Evolutionary conservation across 495 filamentous ascomycete species (phyloP).

Genomic region (Daldinia caldariorum): DNA sequence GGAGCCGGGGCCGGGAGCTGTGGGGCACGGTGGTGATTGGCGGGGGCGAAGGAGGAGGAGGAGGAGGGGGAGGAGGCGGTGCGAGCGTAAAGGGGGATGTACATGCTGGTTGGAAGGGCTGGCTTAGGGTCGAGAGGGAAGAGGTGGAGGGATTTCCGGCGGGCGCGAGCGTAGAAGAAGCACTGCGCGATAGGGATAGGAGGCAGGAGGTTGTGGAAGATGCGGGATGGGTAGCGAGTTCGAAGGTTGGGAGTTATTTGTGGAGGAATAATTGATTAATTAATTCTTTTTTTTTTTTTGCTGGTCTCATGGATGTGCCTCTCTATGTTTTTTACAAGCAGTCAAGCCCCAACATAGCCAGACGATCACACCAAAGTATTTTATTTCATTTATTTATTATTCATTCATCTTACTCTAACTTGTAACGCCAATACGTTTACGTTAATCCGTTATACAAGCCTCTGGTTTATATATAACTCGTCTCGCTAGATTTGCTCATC

Average conservation of each 20-base stretch:
- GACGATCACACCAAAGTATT: background rate
- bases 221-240: conserved; percentile 48
- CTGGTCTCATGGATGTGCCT: background rate
- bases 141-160: conserved; percentile 60
- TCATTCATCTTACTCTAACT: background rate
- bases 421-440: background rate
- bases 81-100: conserved; percentile 41
- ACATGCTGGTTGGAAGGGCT: conserved; percentile 59
- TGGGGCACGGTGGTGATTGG: conserved; percentile 61
- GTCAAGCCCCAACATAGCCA: background rate
- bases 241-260: conserved; percentile 45
- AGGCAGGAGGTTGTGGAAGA: conserved; percentile 54
- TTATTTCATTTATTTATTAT: background rate
- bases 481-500: background rate
- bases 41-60: conserved; percentile 40
- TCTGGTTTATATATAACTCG: background rate
- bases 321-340: background rate
- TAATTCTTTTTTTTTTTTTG: too few relatives aligned
- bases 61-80: conserved; percentile 20
- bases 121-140: conserved; percentile 58
- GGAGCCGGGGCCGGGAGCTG: conserved; percentile 58
- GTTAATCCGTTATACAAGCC: background rate
- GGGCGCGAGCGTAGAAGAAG: conserved; percentile 65
- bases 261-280: conserved; percentile 27
- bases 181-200: conserved; percentile 59